phyloP scores from a whole-genome alignment of 2,329 filamentous ascomycete species.

The Cordyceps pruinosa region DNA sequence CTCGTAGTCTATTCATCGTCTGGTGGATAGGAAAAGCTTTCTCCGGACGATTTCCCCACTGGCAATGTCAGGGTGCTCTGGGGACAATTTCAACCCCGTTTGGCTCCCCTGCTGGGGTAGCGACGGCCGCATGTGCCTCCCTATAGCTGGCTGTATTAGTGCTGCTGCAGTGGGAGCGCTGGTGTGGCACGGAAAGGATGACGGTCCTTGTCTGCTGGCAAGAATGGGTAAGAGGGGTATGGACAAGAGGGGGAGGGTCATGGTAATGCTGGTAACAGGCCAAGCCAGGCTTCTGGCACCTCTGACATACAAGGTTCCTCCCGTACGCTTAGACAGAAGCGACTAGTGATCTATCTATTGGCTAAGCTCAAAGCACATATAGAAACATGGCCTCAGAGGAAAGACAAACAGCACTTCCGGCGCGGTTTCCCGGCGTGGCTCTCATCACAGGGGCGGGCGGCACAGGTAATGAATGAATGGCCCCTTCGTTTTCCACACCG shows the following conservation, averaged over 20 bases:
- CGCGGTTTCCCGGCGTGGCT: constrained; percentile 37
- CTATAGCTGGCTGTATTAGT: too few species aligned
- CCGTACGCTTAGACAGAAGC: neutral
- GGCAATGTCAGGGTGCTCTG: neutral
- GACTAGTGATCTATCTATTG: neutral
- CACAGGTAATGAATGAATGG: constrained; percentile 30
- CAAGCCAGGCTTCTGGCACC: neutral
- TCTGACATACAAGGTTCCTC: neutral
- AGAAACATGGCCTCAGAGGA: neutral
- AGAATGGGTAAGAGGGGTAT: too few species aligned
- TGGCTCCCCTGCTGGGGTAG: neutral
- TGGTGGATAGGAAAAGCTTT: neutral
- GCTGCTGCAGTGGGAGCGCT: too few species aligned
- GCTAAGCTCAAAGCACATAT: neutral
- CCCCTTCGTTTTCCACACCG: neutral
- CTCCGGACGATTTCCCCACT: neutral
- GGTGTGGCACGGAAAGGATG: too few species aligned
- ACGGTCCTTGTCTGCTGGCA: too few species aligned
- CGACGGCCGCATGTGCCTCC: too few species aligned
- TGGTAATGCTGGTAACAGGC: neutral
- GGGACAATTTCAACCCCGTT: neutral
- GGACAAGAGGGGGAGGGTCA: too few species aligned
- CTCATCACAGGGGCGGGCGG: constrained; percentile 42
- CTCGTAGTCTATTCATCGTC: neutral
- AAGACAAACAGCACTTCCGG: neutral